Evolutionary conservation across 2,329 filamentous ascomycete genomes (phyloP).

Genomic region (Emmonsiellopsis sp.): DNA sequence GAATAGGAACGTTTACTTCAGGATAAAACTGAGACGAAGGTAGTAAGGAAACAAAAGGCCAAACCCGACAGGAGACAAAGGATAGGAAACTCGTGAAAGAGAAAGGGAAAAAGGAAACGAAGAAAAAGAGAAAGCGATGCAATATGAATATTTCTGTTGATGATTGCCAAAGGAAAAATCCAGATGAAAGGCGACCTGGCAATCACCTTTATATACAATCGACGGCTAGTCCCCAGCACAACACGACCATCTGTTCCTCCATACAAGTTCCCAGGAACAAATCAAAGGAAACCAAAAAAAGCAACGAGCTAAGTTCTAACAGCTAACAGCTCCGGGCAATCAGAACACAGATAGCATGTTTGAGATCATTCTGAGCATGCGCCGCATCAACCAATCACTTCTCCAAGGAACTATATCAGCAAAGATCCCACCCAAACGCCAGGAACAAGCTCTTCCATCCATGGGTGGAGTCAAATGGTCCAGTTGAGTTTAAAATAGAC

Average conservation of each 20-base stretch:
- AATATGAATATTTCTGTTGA: neutral
- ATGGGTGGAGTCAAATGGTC: neutral
- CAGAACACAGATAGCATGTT: constrained; percentile 1
- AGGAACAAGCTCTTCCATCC: neutral
- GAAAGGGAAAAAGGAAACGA: constrained; percentile 8
- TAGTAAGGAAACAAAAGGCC: neutral
- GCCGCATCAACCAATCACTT: constrained; percentile 6
- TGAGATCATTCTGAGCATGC: constrained; percentile 8
- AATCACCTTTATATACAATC: too few species aligned
- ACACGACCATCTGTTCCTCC: too few species aligned
- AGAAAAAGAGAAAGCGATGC: constrained; percentile 3
- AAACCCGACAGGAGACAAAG: constrained; percentile 3
- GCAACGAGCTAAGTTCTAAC: neutral
- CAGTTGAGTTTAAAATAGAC: constrained; percentile 1
- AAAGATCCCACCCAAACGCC: too few species aligned
- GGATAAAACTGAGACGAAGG: neutral
- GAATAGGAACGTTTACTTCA: neutral
- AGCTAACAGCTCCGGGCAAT: neutral
- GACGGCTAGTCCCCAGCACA: too few species aligned
- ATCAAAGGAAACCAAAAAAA: too few species aligned
- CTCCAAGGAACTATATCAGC: neutral
- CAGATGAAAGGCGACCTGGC: neutral
- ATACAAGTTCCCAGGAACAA: too few species aligned
- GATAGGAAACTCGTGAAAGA: constrained; percentile 5
- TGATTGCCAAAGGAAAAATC: constrained; percentile 7